Percentiles rank a stretch among this genome's conserved stretches.
These are phyloP conservation scores for Globisporangium megalacanthum DNA, from an alignment of 352 stramenopile genomes.

Conservation along the genomic window DNA sequence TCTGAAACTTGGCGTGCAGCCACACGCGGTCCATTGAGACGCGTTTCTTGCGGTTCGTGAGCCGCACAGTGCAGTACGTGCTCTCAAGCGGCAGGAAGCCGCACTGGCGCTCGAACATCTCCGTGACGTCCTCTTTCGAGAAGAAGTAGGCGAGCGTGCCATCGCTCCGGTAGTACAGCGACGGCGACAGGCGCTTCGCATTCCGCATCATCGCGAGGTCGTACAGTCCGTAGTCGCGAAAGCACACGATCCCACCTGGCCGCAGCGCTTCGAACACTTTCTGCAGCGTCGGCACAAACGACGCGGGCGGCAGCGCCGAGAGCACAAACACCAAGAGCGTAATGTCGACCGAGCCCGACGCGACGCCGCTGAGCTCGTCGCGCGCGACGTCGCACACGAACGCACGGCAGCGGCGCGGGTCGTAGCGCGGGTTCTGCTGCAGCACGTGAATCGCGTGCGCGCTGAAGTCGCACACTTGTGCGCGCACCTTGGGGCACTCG, in stretches of 20 bases:
- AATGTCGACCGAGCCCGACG: constrained; percentile 53
- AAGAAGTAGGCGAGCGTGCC: constrained; percentile 79
- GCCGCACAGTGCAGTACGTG: constrained; percentile 70
- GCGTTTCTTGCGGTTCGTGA: constrained; percentile 66
- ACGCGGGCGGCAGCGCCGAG: constrained; percentile 55
- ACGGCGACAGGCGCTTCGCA: constrained; percentile 47
- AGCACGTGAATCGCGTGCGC: constrained; percentile 71
- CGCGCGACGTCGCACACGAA: constrained; percentile 71
- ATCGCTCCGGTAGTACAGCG: constrained; percentile 73
- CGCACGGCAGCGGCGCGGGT: constrained; percentile 44
- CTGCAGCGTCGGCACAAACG: constrained; percentile 39
- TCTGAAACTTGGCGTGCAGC: constrained; percentile 71
- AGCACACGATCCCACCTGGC: constrained; percentile 71
- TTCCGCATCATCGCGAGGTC: constrained; percentile 84
- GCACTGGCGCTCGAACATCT: constrained; percentile 35
- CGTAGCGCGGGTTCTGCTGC: constrained; percentile 39
- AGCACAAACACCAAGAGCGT: constrained; percentile 84
- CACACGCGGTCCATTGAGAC: constrained; percentile 77
- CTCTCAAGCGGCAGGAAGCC: constrained; percentile 54
- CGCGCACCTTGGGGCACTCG: constrained; percentile 52
- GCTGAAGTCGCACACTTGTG: constrained; percentile 81
- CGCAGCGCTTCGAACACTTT: constrained; percentile 52
- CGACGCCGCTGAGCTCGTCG: constrained; percentile 40
- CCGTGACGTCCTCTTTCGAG: constrained; percentile 44
- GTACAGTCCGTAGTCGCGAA: constrained; percentile 85